Conservation (phyloP, 2,329 filamentous ascomycete genomes). For the Beauveria australis region DNA sequence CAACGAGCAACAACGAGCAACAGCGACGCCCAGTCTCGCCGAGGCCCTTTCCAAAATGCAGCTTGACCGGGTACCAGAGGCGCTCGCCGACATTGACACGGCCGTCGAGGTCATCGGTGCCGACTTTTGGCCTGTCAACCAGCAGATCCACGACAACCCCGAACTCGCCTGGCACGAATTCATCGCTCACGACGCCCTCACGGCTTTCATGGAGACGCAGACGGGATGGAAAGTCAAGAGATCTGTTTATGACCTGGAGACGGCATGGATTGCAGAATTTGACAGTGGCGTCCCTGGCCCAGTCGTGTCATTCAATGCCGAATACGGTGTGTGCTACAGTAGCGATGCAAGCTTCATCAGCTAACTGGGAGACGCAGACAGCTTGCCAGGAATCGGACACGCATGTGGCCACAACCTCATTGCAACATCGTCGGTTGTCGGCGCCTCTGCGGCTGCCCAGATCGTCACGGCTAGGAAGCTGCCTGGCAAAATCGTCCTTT, state of each 20-base stretch:
- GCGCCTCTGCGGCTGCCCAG: conserved; percentile 37
- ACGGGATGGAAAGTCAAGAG: conserved; percentile 30
- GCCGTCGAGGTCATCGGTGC: conserved; percentile 13
- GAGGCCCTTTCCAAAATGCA: not conserved
- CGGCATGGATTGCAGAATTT: conserved; percentile 34
- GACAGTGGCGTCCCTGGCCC: conserved; percentile 28
- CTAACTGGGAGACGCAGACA: conserved; percentile 26
- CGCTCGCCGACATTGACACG: conserved; percentile 24
- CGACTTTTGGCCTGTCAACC: conserved; percentile 27
- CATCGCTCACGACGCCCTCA: conserved; percentile 32
- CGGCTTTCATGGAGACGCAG: conserved; percentile 26
- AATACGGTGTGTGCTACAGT: conserved; percentile 35
- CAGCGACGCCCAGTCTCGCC: not conserved
- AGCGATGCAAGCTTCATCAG: conserved; percentile 35
- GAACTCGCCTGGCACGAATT: conserved; percentile 34
- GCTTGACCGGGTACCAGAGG: not conserved
- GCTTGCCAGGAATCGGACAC: conserved; percentile 41
- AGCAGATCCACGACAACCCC: conserved; percentile 35
- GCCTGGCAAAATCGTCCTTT: conserved; percentile 35
- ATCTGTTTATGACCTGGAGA: conserved; percentile 34
- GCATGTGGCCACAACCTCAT: conserved; percentile 50
- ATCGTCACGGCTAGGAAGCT: conserved; percentile 32
- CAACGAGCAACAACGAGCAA: not conserved
- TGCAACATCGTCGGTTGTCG: conserved; percentile 38
- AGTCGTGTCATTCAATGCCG: conserved; percentile 33